Percentiles rank a stretch among this genome's conserved stretches.
These are phyloP conservation scores for Silene conica DNA, from an alignment of 148 eudicot species.

Conservation along the genomic window DNA sequence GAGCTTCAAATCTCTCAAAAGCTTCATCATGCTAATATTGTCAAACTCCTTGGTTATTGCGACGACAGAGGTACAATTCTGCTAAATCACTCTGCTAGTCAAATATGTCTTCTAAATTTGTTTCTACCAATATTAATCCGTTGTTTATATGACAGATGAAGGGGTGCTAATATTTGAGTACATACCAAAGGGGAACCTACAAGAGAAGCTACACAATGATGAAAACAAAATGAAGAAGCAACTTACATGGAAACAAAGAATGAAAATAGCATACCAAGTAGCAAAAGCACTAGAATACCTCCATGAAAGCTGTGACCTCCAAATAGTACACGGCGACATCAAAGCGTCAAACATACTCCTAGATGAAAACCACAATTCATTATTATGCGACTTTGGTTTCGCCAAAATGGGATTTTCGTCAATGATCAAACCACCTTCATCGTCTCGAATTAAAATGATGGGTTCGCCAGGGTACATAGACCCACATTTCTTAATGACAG, in stretches of 20 bases:
- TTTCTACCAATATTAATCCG: too few species aligned
- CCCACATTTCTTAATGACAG: constrained; percentile 71
- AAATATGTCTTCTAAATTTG: too few species aligned
- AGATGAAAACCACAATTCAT: constrained; percentile 40
- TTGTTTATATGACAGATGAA: constrained; percentile 37
- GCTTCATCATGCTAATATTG: constrained; percentile 53
- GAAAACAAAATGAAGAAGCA: neutral
- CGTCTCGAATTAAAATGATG: constrained; percentile 39
- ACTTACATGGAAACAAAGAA: constrained; percentile 59
- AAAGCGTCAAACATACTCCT: constrained; percentile 75
- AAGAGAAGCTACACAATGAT: constrained; percentile 52
- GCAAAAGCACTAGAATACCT: constrained; percentile 59
- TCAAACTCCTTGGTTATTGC: constrained; percentile 57
- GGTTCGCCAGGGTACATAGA: constrained; percentile 89
- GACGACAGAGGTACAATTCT: constrained; percentile 68
- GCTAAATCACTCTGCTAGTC: too few species aligned
- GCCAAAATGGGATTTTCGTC: constrained; percentile 68
- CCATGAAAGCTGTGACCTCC: constrained; percentile 53
- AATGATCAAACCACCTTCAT: constrained; percentile 32
- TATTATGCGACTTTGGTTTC: constrained; percentile 79
- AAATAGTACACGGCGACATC: constrained; percentile 81
- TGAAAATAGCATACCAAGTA: constrained; percentile 59
- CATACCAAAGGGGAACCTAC: constrained; percentile 57
- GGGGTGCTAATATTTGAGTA: constrained; percentile 64
- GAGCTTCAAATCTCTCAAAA: constrained; percentile 55